Percentiles rank a stretch among this genome's conserved stretches.
These are phyloP conservation scores for Pseudofabraea citricarpa DNA, from an alignment of 2,329 filamentous ascomycete species.

Conservation along the genomic window DNA sequence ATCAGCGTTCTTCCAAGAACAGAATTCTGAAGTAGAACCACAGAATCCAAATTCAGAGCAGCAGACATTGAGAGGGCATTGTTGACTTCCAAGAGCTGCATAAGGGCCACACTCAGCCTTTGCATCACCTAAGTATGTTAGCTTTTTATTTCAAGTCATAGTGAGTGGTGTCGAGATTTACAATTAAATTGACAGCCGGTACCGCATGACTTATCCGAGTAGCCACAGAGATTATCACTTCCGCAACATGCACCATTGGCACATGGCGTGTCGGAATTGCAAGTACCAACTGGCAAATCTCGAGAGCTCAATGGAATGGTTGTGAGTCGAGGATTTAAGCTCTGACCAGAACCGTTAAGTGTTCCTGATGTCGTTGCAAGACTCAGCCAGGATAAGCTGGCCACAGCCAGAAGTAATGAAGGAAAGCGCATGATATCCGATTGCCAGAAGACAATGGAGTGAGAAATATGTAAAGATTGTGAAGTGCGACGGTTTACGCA, in stretches of 20 bases:
- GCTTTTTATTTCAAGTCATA: too few species aligned
- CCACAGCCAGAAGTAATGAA: too few species aligned
- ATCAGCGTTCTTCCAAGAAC: neutral
- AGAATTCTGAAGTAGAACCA: conserved; percentile 6
- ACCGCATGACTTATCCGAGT: conserved; percentile 3
- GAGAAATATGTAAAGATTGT: too few species aligned
- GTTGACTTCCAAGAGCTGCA: conserved; percentile 10
- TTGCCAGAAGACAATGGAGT: too few species aligned
- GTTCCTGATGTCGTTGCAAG: too few species aligned
- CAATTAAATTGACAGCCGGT: conserved; percentile 27
- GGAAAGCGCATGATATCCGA: too few species aligned
- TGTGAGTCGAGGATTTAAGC: too few species aligned
- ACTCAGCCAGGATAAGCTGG: too few species aligned
- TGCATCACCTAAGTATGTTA: too few species aligned
- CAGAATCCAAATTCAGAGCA: conserved; percentile 24
- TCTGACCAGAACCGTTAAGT: too few species aligned
- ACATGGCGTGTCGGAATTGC: conserved; percentile 6
- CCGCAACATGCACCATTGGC: neutral
- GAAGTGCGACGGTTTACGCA: too few species aligned
- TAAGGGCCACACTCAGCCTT: conserved; percentile 31
- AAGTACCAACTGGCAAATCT: conserved; percentile 6
- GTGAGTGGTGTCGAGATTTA: too few species aligned
- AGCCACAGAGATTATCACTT: conserved; percentile 8
- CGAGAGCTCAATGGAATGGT: neutral
- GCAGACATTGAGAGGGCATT: conserved; percentile 28